Base-by-base conservation (phyloP, 495 filamentous ascomycete genomes). In the Ramalina intermedia region DNA sequence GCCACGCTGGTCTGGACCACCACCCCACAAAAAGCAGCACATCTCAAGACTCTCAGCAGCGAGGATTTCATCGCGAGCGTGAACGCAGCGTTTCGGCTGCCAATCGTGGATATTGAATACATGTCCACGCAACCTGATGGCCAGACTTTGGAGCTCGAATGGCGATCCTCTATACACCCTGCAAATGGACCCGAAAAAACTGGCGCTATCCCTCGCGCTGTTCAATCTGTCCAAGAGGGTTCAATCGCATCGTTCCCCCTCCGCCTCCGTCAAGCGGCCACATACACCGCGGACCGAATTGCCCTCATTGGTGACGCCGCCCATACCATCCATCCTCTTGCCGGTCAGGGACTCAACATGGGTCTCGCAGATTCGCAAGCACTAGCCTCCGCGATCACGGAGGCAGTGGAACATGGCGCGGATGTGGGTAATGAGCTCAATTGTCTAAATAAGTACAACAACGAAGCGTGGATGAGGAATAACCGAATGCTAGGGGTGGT, bases 1-100 rank as follows among this genome's bases (percentile, higher is more conserved):
- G 78, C 87, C 4, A 85, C 87, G 0, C 70, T 99, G 0, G 91
- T 99, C 29, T 99, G 91, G 91, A 90, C 85, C 0, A 95, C 91
- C 4, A 85, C 81, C 1, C 80, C 85, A 20, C 63, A 74, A 36
- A 75, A 88, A 52, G 89, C 93, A 6, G 73, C 83, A 11, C 72
- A 80, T 40, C 74, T 99, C 33, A 96, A 95, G 66, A 73, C 73
- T 7, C 69, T 96, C 14, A 68, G 78, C 1, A 49, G 73, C 0
- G 66, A 69, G 9, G 82, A 93, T 56, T 93, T 96, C 59, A 66
- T 82, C 5, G 80, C 87, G 8, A 83, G 89, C 76, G 82, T 96
- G 41, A 96, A 96, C 60, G 87, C 90, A 1, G 93, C 86, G 11
- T 96, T 99, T 70, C 79, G 88, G 1, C 74, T 99, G 16, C 72